Evolutionary conservation across 2,329 filamentous ascomycete genomes (phyloP), one percentile per base, ranked within the genome.

Genomic region (Nothophoma quercina): DNA sequence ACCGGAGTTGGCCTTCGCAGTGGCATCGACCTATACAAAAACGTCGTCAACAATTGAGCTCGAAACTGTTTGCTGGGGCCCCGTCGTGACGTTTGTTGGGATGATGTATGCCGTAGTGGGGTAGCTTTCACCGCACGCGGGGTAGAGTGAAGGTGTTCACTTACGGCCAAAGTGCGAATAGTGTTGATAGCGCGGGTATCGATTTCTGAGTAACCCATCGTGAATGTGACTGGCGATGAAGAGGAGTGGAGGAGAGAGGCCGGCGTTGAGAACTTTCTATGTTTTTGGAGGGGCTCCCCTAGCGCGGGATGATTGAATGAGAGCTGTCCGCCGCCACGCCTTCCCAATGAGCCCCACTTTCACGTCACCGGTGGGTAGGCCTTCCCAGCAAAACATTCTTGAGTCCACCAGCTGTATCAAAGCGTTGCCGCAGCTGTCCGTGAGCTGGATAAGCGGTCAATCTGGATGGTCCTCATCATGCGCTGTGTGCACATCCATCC

Each of bases 151-250:
- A 46, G 49, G 58, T 30, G 7, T 15, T 15, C 25, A 88, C 92
- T 79, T 88, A 98, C 95, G 77, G 95, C 93, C 71, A 99, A 86
- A 75, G 91, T 81, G 78, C 95, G 91, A 83, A 99, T 98, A 79
- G 93, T 96, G 88, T 98, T 98, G 83, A 99, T 91, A 75, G 91
- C 90, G 80, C 92, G 86, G 84, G 88, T 83, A 79, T 99, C 95
- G 75, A 88, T 78, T 73, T 98, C 90, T 77, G 85, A 84, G 85
- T 90, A 97, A 78, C 87, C 87, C 93, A 98, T 98, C 72, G 76
- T 85, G 75, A 78, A 65, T 57, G 65, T 53, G 52, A 56, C 51
- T 55, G 50, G 54, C 48, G 47, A 45, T 45, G 52, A 44, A 55
- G 47, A 45, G 47, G 42, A 53, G 53, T 41, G 53, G 38, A 40